Conservation (phyloP, 2,329 filamentous ascomycete genomes). For the Emericellopsis atlantica region DNA sequence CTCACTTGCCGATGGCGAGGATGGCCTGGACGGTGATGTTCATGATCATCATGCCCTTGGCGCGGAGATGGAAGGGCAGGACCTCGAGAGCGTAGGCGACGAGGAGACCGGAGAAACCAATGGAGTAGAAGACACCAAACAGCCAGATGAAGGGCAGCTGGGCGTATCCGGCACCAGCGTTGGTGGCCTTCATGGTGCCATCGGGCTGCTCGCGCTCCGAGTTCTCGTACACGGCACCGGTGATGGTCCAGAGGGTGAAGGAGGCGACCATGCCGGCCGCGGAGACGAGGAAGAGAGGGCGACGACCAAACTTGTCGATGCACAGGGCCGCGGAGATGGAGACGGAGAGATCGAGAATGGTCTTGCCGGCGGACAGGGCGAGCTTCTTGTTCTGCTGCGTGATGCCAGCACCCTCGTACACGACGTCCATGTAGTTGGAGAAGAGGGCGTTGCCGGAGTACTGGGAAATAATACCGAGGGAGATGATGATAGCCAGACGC, state of each 20-base stretch:
- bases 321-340: conserved; percentile 38
- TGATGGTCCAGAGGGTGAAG: conserved; percentile 37
- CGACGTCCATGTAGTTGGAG: conserved; percentile 52
- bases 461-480: conserved; percentile 54
- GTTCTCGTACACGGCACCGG: conserved; percentile 38
- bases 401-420: conserved; percentile 51
- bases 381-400: conserved; percentile 42
- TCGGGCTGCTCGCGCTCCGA: conserved; percentile 12
- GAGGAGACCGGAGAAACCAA: conserved; percentile 45
- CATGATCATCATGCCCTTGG: conserved; percentile 51
- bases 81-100: conserved; percentile 47
- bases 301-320: conserved; percentile 37
- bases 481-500: conserved; percentile 48
- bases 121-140: conserved; percentile 46
- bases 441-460: conserved; percentile 57
- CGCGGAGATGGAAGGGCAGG: conserved; percentile 43
- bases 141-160: conserved; percentile 48
- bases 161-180: conserved; percentile 32
- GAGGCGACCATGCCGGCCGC: conserved; percentile 33
- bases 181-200: conserved; percentile 16
- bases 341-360: conserved; percentile 43
- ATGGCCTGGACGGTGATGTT: conserved; percentile 51
- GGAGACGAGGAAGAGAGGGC: conserved; percentile 38
- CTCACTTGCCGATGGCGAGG: conserved; percentile 47
- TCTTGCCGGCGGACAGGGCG: conserved; percentile 41